phyloP scores from a whole-genome alignment of 2,329 filamentous ascomycete genomes.

The Ceratocystis colombiana region DNA sequence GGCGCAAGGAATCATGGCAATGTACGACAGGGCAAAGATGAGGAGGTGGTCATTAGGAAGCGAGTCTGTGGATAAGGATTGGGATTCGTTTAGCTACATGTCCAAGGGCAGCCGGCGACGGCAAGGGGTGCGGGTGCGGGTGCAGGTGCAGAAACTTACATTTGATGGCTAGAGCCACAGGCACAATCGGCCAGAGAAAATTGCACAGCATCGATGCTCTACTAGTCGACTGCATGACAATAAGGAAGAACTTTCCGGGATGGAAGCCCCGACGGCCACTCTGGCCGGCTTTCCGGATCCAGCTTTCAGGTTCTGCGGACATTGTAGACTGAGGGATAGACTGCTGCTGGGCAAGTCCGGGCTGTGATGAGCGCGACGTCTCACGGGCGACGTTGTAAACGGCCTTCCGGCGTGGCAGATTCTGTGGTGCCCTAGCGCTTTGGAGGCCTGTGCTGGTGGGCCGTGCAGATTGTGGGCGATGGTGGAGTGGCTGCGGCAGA shows the following conservation, averaged over 20 bases:
- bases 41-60: constrained; percentile 33
- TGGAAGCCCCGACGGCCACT: constrained; percentile 39
- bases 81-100: background rate
- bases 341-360: background rate
- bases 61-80: constrained; percentile 28
- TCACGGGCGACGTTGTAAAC: constrained; percentile 6
- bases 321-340: background rate
- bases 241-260: constrained; percentile 35
- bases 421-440: background rate
- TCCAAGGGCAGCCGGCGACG: background rate
- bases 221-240: constrained; percentile 38
- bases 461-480: background rate
- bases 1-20: constrained; percentile 42
- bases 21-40: constrained; percentile 41
- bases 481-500: background rate
- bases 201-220: constrained; percentile 40
- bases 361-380: background rate
- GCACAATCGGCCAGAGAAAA: constrained; percentile 41
- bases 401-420: background rate
- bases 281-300: constrained; percentile 32
- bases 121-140: background rate
- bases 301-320: background rate
- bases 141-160: constrained; percentile 13
- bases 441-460: background rate
- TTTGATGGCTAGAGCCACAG: constrained; percentile 37